A percentile compares a stretch with the other conserved stretches of the same genome.
phyloP scores from a whole-genome alignment of 805 yeast species.

The Lipomyces japonicus region DNA sequence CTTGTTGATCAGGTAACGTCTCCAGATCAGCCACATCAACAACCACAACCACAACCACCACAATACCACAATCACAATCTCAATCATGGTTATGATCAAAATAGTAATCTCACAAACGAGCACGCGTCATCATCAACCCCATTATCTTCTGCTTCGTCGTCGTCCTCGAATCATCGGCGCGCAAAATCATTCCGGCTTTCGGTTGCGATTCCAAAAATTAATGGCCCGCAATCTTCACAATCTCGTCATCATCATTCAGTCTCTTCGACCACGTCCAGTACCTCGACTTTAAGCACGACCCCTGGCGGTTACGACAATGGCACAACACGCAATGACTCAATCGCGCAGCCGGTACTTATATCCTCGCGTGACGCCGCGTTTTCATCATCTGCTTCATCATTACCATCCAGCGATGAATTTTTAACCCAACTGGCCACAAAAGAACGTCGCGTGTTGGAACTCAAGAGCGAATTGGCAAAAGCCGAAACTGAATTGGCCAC shows the following conservation, averaged over 20 bases:
- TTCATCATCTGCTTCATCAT: too few species aligned
- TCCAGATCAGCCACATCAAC: constrained; percentile 3
- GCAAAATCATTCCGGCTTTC: constrained; percentile 14
- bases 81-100: too few species aligned
- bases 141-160: background rate
- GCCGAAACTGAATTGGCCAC: constrained; percentile 39
- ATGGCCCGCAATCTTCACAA: too few species aligned
- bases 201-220: constrained; percentile 17
- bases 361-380: too few species aligned
- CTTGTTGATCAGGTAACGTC: constrained; percentile 24
- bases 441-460: constrained; percentile 40
- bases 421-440: constrained; percentile 40
- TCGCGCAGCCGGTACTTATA: too few species aligned
- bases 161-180: constrained; percentile 17
- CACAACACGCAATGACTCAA: too few species aligned
- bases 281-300: too few species aligned
- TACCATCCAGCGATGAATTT: constrained; percentile 13
- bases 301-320: too few species aligned
- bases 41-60: background rate
- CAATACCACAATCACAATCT: background rate
- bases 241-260: too few species aligned
- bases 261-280: constrained; percentile 12
- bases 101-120: too few species aligned
- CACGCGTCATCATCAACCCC: background rate
- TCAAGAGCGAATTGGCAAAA: constrained; percentile 36